A percentile compares a stretch with the other conserved stretches of the same genome.
Conservation (phyloP, 2,329 filamentous ascomycete genomes). For the Scytalidium sp. region DNA sequence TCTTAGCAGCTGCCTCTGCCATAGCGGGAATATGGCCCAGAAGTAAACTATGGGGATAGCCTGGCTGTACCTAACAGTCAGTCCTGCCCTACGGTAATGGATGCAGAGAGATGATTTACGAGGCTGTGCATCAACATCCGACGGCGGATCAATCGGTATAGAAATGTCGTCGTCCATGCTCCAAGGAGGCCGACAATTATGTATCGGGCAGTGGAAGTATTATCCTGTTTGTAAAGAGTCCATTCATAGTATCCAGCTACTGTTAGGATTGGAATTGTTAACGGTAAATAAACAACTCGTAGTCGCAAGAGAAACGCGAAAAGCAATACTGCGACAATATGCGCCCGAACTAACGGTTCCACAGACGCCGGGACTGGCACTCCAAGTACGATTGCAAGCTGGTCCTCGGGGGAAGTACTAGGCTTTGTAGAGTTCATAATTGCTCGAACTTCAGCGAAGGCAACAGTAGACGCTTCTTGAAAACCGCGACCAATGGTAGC, state of each 20-base stretch:
- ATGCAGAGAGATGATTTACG: background rate
- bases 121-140: background rate
- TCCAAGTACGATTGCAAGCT: background rate
- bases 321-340: background rate
- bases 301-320: background rate
- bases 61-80: background rate
- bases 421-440: background rate
- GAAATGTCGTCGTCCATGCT: background rate
- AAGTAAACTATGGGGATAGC: slow-evolving; percentile 7
- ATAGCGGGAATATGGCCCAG: slow-evolving; percentile 14
- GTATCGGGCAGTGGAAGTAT: background rate
- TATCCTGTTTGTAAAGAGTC: background rate
- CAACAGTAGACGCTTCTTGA: too few relatives aligned
- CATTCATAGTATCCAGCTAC: background rate
- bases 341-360: background rate
- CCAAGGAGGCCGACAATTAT: background rate
- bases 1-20: slow-evolving; percentile 3
- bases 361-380: background rate
- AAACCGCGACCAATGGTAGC: too few relatives aligned
- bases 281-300: background rate
- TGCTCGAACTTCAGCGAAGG: background rate
- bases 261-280: background rate
- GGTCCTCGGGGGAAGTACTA: background rate
- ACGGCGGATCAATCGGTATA: background rate
- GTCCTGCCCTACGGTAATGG: background rate